phyloP scores from a whole-genome alignment of 73 alveolate genomes.

The Halteria grandinella region DNA sequence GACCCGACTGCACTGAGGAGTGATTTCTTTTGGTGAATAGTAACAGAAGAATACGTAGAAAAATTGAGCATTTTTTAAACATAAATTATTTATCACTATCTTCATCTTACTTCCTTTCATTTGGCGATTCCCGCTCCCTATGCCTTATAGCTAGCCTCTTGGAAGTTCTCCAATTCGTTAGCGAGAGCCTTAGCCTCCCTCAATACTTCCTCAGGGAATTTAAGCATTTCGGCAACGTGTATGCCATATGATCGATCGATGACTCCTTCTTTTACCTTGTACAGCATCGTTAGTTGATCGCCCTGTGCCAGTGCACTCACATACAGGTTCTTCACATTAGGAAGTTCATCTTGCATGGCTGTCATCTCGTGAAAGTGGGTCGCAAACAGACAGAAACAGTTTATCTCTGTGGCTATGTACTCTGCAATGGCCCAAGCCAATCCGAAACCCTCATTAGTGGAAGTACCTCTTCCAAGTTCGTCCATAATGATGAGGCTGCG shows the following conservation, averaged over 20 bases:
- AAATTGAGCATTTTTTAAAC: no score
- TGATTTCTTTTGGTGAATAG: no score
- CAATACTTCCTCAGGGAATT: slow-evolving; percentile 58
- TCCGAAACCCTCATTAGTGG: slow-evolving; percentile 91
- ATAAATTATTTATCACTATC: no score
- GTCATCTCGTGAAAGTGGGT: slow-evolving; percentile 99
- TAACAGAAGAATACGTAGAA: no score
- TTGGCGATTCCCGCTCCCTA: no score
- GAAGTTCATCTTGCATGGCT: slow-evolving; percentile 84
- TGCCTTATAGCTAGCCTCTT: no score
- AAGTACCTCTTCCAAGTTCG: slow-evolving; percentile 98
- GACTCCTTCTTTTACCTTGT: slow-evolving; percentile 64
- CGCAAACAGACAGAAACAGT: slow-evolving; percentile 96
- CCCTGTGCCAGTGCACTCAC: slow-evolving; percentile 80
- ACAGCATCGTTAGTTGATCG: slow-evolving; percentile 66
- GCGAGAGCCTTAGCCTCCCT: slow-evolving; percentile 62
- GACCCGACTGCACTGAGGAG: slow-evolving; percentile 56
- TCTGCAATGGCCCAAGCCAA: slow-evolving; percentile 87
- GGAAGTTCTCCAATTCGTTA: slow-evolving; percentile 54
- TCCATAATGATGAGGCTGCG: slow-evolving; percentile 95
- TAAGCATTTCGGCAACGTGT: slow-evolving; percentile 72
- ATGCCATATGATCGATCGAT: slow-evolving; percentile 70
- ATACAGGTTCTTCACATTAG: slow-evolving; percentile 89
- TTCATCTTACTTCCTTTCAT: no score
- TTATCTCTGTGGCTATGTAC: slow-evolving; percentile 82